phyloP scores from a whole-genome alignment of 192 early-diverging fungal genomes.

The Funneliformis geosporum region DNA sequence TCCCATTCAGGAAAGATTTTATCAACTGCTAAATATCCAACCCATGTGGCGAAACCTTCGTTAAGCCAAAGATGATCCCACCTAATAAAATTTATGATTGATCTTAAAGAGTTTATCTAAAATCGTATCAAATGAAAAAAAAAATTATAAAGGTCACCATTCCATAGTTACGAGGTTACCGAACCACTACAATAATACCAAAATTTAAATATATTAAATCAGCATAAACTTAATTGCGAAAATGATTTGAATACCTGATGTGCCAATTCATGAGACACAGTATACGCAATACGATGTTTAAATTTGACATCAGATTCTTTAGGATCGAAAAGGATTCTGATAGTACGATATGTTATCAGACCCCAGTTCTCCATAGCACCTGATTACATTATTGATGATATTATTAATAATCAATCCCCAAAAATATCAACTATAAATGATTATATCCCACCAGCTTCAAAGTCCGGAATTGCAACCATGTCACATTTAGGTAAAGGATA shows the following conservation, averaged over 20 bases:
- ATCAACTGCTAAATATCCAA: slow-evolving; percentile 85
- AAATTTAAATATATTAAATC: too few relatives aligned
- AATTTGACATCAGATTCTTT: slow-evolving; percentile 68
- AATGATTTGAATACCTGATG: slow-evolving; percentile 52
- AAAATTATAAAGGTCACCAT: slow-evolving; percentile 49
- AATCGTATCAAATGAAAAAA: background rate
- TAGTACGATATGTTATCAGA: slow-evolving; percentile 86
- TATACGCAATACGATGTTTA: slow-evolving; percentile 85
- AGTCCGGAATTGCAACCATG: slow-evolving; percentile 91
- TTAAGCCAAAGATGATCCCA: slow-evolving; percentile 96
- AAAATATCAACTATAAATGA: background rate
- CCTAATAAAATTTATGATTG: slow-evolving; percentile 34
- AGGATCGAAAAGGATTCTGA: slow-evolving; percentile 83
- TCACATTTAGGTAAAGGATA: slow-evolving; percentile 94
- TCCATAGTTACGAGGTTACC: slow-evolving; percentile 96
- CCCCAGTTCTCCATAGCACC: slow-evolving; percentile 98
- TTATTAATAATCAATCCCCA: background rate
- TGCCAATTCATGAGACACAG: slow-evolving; percentile 88
- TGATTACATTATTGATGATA: background rate
- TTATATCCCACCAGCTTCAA: slow-evolving; percentile 63
- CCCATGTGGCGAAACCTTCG: slow-evolving; percentile 98
- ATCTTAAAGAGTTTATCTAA: background rate
- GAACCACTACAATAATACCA: too few relatives aligned
- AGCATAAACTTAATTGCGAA: too few relatives aligned
- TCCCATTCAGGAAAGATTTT: slow-evolving; percentile 94